phyloP scores from a whole-genome alignment of 1,284 basidiomycete genomes.

The Naganishia albida region DNA sequence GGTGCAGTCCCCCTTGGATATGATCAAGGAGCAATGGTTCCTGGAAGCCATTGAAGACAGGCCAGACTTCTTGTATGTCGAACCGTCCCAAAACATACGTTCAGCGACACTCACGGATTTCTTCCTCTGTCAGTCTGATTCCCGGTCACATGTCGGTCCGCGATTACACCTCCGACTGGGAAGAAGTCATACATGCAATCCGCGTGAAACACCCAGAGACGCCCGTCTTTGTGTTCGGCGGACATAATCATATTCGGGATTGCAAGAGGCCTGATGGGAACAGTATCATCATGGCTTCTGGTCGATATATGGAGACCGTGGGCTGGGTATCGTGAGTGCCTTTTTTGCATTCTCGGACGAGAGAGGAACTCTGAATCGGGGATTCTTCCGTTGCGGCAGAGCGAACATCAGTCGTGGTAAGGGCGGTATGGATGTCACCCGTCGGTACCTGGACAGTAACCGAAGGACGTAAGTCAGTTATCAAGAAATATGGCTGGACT shows the following conservation, averaged over 20 bases:
- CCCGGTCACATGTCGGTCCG: constrained; percentile 52
- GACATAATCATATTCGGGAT: constrained; percentile 76
- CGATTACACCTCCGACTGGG: constrained; percentile 57
- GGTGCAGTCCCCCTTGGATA: constrained; percentile 68
- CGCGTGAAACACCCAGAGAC: constrained; percentile 69
- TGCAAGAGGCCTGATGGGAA: constrained; percentile 60
- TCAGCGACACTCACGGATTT: constrained; percentile 61
- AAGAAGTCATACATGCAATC: constrained; percentile 73
- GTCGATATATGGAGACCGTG: constrained; percentile 83
- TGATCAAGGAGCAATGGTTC: constrained; percentile 73
- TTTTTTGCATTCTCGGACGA: constrained; percentile 34
- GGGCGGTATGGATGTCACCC: constrained; percentile 47
- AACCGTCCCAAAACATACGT: background rate
- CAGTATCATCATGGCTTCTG: constrained; percentile 65
- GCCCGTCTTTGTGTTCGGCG: constrained; percentile 77
- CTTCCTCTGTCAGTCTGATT: constrained; percentile 36
- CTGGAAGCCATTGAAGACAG: constrained; percentile 72
- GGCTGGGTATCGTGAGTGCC: constrained; percentile 57
- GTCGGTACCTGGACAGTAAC: constrained; percentile 57
- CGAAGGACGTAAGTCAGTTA: constrained; percentile 49
- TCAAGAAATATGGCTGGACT: no score
- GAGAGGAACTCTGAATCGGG: background rate
- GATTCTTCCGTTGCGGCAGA: background rate
- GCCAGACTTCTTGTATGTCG: constrained; percentile 69
- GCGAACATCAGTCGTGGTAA: constrained; percentile 7